Evolutionary conservation across 2,329 filamentous ascomycete species (phyloP).

Genomic region (Paecilomyces sp.): DNA sequence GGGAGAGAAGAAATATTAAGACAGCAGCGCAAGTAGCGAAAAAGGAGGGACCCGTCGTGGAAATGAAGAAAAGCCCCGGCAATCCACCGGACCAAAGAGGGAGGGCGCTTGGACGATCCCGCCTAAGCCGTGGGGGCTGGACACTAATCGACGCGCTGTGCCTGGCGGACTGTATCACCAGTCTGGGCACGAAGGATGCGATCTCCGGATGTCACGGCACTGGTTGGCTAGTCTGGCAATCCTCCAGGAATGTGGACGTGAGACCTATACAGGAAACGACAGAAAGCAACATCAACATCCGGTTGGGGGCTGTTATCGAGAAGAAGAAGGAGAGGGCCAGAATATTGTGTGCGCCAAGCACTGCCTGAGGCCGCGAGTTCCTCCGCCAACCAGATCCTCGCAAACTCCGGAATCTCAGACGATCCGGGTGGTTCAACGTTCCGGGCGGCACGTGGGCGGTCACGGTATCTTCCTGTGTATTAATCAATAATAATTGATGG

Average conservation of each 20-base stretch:
- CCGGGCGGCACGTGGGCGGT: background rate
- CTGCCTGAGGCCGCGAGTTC: background rate
- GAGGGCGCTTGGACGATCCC: background rate
- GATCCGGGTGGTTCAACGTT: background rate
- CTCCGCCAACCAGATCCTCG: background rate
- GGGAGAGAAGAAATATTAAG: slow-evolving; percentile 11
- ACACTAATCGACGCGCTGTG: background rate
- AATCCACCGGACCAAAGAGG: slow-evolving; percentile 2
- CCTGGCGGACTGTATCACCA: background rate
- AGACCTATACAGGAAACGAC: background rate
- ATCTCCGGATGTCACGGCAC: background rate
- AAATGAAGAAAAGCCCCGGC: slow-evolving; percentile 6
- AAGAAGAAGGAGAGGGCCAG: too few relatives aligned
- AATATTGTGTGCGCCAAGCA: background rate
- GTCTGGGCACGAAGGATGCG: background rate
- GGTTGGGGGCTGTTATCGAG: background rate
- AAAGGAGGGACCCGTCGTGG: slow-evolving; percentile 1
- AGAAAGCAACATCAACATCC: background rate
- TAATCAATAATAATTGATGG: too few relatives aligned
- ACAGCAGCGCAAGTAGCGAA: background rate
- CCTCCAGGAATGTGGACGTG: background rate
- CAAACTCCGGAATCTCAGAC: background rate
- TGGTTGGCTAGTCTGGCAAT: background rate
- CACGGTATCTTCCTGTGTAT: too few relatives aligned
- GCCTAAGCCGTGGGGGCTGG: background rate